Conservation (phyloP, 768 basidiomycete genomes). For the Rhizopogon rudus region DNA sequence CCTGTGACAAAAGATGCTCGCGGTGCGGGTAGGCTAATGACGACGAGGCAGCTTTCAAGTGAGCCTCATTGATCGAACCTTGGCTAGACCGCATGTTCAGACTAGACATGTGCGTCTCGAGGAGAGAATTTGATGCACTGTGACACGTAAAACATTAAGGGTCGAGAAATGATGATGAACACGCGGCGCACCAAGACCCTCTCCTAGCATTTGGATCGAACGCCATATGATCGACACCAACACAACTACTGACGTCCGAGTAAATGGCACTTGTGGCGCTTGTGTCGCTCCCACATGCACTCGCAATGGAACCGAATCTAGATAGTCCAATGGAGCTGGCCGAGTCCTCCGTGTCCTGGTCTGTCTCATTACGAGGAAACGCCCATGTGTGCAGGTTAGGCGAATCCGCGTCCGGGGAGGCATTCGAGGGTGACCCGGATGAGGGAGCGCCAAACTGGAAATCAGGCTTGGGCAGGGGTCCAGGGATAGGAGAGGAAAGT, state of each 20-base stretch:
- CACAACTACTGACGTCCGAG: slow-evolving; percentile 38
- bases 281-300: slow-evolving; percentile 55
- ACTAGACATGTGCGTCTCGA: slow-evolving; percentile 25
- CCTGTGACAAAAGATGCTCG: slow-evolving; percentile 22
- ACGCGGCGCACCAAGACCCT: slow-evolving; percentile 22
- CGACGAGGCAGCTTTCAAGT: slow-evolving; percentile 13
- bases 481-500: slow-evolving; percentile 41
- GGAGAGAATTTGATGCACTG: slow-evolving; percentile 25
- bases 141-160: slow-evolving; percentile 5
- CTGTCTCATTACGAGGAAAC: slow-evolving; percentile 38
- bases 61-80: slow-evolving; percentile 27
- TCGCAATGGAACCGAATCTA: slow-evolving; percentile 58
- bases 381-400: slow-evolving; percentile 36
- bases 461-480: slow-evolving; percentile 56
- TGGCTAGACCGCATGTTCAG: slow-evolving; percentile 30
- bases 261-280: slow-evolving; percentile 47
- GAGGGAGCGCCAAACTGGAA: slow-evolving; percentile 63
- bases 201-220: slow-evolving; percentile 30
- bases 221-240: slow-evolving; percentile 23
- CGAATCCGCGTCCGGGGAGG: slow-evolving; percentile 41
- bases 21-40: slow-evolving; percentile 13
- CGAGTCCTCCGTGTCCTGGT: slow-evolving; percentile 51
- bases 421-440: slow-evolving; percentile 38
- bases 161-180: slow-evolving; percentile 5
- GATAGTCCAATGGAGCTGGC: slow-evolving; percentile 42